Conservation (phyloP, 208 protist genomes). For the Angomonas deanei region DNA sequence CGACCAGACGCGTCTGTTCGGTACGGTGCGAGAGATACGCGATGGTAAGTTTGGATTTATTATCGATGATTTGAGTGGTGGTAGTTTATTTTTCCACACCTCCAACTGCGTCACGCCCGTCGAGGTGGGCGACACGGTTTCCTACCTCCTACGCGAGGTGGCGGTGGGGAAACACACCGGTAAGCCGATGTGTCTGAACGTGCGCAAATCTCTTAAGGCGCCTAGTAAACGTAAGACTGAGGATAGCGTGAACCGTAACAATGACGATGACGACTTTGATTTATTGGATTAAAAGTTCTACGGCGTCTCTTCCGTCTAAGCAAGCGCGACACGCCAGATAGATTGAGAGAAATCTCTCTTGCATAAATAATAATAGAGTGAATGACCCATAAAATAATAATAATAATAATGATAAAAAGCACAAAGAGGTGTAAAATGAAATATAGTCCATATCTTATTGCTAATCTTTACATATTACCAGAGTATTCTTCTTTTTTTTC, state of each 20-base stretch:
- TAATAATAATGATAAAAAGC: not conserved
- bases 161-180: conserved; percentile 53
- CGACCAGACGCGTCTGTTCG: conserved; percentile 26
- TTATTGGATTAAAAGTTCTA: conserved; percentile 21
- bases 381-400: no score
- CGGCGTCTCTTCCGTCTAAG: not conserved
- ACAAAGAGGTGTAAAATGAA: not conserved
- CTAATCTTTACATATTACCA: not conserved
- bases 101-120: conserved; percentile 21
- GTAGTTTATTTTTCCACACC: conserved; percentile 79
- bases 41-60: conserved; percentile 59
- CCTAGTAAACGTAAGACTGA: not conserved
- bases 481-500: conserved; percentile 1
- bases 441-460: not conserved
- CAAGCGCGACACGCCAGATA: no score
- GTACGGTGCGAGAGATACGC: conserved; percentile 46
- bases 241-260: not conserved
- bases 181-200: conserved; percentile 58
- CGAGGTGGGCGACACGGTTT: conserved; percentile 44
- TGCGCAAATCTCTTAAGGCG: no score
- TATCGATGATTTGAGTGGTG: conserved; percentile 46
- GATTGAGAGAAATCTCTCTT: no score
- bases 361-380: no score
- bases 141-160: conserved; percentile 55
- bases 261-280: conserved; percentile 43